phyloP scores from a whole-genome alignment of 805 yeast genomes.

The Saturnispora diversa region DNA sequence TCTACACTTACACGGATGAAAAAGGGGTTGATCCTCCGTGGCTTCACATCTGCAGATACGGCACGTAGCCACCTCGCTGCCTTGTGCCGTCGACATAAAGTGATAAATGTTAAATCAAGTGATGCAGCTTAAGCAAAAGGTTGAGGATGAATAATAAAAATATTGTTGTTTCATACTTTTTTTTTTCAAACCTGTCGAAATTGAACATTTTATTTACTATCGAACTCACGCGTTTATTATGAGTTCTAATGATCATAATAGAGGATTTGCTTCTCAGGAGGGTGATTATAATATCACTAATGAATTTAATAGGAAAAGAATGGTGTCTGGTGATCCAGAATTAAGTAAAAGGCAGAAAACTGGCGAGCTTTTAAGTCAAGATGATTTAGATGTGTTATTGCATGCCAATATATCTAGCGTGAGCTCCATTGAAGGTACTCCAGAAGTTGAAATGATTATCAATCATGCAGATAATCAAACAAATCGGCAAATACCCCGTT shows the following conservation, averaged over 20 bases:
- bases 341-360: conserved; percentile 1
- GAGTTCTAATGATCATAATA: too few relatives aligned
- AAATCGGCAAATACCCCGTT: not conserved
- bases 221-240: too few relatives aligned
- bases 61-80: conserved; percentile 48
- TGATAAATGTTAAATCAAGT: too few relatives aligned
- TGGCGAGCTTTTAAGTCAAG: not conserved
- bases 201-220: too few relatives aligned
- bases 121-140: too few relatives aligned
- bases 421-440: conserved; percentile 11
- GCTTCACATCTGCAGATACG: conserved; percentile 93
- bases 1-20: conserved; percentile 87
- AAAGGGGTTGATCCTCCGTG: conserved; percentile 68
- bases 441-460: conserved; percentile 10
- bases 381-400: conserved; percentile 2
- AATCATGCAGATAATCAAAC: not conserved
- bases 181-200: too few relatives aligned
- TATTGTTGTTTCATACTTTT: too few relatives aligned
- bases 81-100: not conserved
- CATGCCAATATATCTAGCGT: not conserved
- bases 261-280: too few relatives aligned
- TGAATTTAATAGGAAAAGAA: not conserved
- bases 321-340: not conserved
- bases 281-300: not conserved
- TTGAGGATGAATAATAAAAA: too few relatives aligned